Evolutionary conservation across 495 filamentous ascomycete species (phyloP).

Genomic region (Lophium mytilinum): DNA sequence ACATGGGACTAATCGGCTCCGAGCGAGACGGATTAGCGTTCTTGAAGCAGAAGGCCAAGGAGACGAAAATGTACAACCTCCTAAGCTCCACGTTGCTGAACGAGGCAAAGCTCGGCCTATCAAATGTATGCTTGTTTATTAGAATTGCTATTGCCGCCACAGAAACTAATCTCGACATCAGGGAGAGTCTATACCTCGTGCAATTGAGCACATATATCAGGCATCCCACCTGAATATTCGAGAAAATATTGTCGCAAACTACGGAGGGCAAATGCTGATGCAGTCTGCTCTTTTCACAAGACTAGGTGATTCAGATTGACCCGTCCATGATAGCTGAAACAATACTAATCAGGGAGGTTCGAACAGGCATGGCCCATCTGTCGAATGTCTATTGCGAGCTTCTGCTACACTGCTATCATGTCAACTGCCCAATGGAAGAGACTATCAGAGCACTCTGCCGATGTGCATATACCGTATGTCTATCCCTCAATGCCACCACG

Average conservation of each 20-base stretch:
- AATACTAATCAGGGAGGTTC: constrained; percentile 22
- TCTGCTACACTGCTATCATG: constrained; percentile 65
- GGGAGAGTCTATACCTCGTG: constrained; percentile 72
- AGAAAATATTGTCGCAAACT: constrained; percentile 61
- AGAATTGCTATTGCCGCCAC: background rate
- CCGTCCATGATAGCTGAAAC: background rate
- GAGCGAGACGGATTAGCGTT: constrained; percentile 77
- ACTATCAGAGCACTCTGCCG: constrained; percentile 59
- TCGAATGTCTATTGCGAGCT: constrained; percentile 63
- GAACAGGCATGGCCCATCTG: constrained; percentile 31
- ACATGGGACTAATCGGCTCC: constrained; percentile 63
- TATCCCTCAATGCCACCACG: background rate
- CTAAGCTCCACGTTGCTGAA: constrained; percentile 78
- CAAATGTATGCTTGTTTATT: constrained; percentile 39
- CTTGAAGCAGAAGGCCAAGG: constrained; percentile 80
- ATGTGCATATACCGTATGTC: constrained; percentile 46
- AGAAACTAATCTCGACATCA: constrained; percentile 26
- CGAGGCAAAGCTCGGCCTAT: constrained; percentile 73
- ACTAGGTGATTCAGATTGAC: constrained; percentile 49
- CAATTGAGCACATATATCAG: constrained; percentile 70
- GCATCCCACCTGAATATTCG: constrained; percentile 75
- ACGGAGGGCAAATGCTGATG: constrained; percentile 65
- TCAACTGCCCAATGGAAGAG: constrained; percentile 63
- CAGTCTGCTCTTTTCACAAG: constrained; percentile 66
- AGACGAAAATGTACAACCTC: constrained; percentile 79